phyloP scores from a whole-genome alignment of 2,329 filamentous ascomycete genomes.

The Fusarium nurragi region DNA sequence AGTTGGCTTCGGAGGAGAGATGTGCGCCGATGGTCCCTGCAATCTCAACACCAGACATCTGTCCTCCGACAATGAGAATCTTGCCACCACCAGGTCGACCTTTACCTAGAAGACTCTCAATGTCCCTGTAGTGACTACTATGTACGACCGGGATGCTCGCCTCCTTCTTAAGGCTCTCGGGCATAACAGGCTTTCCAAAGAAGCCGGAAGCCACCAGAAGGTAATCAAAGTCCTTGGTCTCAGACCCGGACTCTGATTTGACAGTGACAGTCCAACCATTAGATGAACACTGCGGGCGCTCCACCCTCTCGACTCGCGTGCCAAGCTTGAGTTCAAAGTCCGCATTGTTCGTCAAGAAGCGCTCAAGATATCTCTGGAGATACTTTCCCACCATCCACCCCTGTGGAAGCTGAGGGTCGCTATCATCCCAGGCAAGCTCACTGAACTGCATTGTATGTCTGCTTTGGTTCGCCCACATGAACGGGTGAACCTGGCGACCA shows the following conservation, averaged over 20 bases:
- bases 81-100: constrained; percentile 59
- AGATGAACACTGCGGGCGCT: constrained; percentile 49
- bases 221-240: constrained; percentile 71
- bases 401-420: constrained; percentile 72
- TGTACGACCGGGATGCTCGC: constrained; percentile 66
- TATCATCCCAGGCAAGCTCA: constrained; percentile 75
- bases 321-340: constrained; percentile 60
- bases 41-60: constrained; percentile 84
- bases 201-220: constrained; percentile 80
- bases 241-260: constrained; percentile 49
- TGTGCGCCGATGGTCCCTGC: constrained; percentile 77
- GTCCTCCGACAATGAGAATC: constrained; percentile 79
- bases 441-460: constrained; percentile 77
- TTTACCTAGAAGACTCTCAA: constrained; percentile 58
- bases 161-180: constrained; percentile 52
- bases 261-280: constrained; percentile 56
- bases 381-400: constrained; percentile 83
- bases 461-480: constrained; percentile 79
- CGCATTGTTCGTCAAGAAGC: constrained; percentile 60
- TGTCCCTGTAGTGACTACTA: constrained; percentile 71
- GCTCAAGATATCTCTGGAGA: constrained; percentile 69
- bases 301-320: constrained; percentile 56
- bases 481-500: constrained; percentile 67
- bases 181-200: constrained; percentile 70
- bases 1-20: constrained; percentile 70